Evolutionary conservation across 805 yeast genomes (phyloP), one percentile per base, ranked within the genome.

Genomic region (Pichia heedii): DNA sequence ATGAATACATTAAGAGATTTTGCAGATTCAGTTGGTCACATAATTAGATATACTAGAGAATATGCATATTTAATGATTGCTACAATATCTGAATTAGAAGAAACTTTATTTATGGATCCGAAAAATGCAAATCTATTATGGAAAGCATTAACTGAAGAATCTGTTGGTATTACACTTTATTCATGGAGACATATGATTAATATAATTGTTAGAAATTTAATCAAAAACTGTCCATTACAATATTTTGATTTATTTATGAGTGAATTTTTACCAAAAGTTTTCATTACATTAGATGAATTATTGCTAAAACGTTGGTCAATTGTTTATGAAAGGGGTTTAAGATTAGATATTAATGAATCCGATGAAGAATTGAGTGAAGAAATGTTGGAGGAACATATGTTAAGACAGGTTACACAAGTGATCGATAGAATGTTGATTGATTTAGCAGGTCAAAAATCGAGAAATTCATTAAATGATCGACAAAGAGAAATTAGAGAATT

Each of bases 161-260:
- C 81, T 6, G 78, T 80, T 5, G 98, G 98, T 16, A 81, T 93
- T 18, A 86, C 97, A 0, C 70, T 87, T 35, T 97, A 93, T 63
- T 85, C 95, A 22, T 93, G 98, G 98, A 83, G 95, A 50, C 98
- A 94, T 58, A 84, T 93, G 81, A 79, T 90, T 36, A 89, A 90
- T 51, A 74, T 90, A 37, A 93, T 93, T 44, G 73, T 93, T 42
- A 74, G 97, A 52, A 84, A 86, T 44, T 82, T 88, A 9, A 77
- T 93, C 36, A 83, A 86, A 54, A 84, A 86, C 58, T 93, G 98
- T 62, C 98, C 98, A 2, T 69, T 74, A 1, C 73, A 72, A 36
- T 75, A 70, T 55, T 77, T 84, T 36, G 75, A 73, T 34, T 65
- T 73, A 2, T 93, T 90, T 55, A 76, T 89, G 83, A 60, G 74